A percentile compares a stretch with the other conserved stretches of the same genome.
Conservation (phyloP, 2,329 filamentous ascomycete genomes). For the Colletotrichum magnum region DNA sequence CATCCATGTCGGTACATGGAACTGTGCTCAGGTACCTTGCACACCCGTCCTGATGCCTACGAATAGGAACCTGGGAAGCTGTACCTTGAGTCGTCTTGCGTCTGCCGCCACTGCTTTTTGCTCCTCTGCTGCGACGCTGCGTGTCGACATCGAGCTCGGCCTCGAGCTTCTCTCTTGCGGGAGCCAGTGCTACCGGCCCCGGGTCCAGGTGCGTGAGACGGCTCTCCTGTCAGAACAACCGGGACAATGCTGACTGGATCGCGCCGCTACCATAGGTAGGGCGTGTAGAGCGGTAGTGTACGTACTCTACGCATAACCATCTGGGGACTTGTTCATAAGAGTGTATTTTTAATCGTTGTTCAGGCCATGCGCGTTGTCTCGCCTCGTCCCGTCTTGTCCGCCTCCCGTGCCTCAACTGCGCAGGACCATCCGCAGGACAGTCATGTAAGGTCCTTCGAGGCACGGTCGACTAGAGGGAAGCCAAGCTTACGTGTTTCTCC, state of each 20-base stretch:
- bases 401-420: conserved; percentile 17
- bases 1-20: conserved; percentile 37
- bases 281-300: not conserved
- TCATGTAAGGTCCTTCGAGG: conserved; percentile 26
- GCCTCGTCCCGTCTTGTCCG: conserved; percentile 26
- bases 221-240: conserved; percentile 24
- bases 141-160: conserved; percentile 1
- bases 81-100: conserved; percentile 3
- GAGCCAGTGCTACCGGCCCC: conserved; percentile 19
- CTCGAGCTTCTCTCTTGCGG: conserved; percentile 28
- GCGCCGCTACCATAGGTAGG: not conserved
- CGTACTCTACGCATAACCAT: too few species aligned
- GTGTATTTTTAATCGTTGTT: not conserved
- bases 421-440: conserved; percentile 15
- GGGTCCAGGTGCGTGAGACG: conserved; percentile 17
- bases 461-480: not conserved
- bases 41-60: conserved; percentile 27
- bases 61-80: conserved; percentile 21
- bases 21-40: conserved; percentile 36
- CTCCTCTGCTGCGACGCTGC: conserved; percentile 28
- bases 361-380: conserved; percentile 4
- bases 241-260: conserved; percentile 16
- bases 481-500: conserved; percentile 22
- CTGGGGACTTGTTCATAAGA: too few species aligned
- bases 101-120: conserved; percentile 26